Conservation (phyloP, 225 moss, liverwort and hornwort genomes). For the Neckera pumila region DNA sequence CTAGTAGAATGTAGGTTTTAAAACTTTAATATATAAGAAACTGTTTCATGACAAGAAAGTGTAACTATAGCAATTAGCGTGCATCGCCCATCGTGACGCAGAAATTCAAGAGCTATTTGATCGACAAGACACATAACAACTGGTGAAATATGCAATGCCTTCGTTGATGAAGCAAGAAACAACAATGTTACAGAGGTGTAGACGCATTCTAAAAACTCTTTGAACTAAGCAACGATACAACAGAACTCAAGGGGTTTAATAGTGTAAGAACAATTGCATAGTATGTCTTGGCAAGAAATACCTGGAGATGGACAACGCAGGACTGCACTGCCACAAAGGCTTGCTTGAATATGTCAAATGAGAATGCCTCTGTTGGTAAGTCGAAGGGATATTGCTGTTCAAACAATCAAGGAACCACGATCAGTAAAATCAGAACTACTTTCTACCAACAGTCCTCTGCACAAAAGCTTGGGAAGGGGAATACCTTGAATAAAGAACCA, state of each 20-base stretch:
- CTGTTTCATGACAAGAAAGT: not conserved
- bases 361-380: constrained; percentile 94
- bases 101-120: not conserved
- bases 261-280: not conserved
- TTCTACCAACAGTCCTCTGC: not conserved
- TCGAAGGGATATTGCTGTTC: constrained; percentile 98
- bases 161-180: not conserved
- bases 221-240: not conserved
- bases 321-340: constrained; percentile 99
- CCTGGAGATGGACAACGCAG: constrained; percentile 99
- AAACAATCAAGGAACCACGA: not conserved
- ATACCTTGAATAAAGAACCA: constrained; percentile 96
- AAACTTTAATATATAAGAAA: not conserved
- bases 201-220: not conserved
- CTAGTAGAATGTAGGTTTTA: not conserved
- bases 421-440: not conserved
- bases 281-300: constrained; percentile 4
- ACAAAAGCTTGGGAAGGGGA: not conserved
- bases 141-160: not conserved
- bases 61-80: not conserved
- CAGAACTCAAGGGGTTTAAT: not conserved
- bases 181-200: not conserved
- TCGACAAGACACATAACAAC: not conserved
- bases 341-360: constrained; percentile 99
- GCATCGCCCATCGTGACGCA: not conserved